Conservation (phyloP, 495 filamentous ascomycete genomes). For the Glarea lozoyensis region DNA sequence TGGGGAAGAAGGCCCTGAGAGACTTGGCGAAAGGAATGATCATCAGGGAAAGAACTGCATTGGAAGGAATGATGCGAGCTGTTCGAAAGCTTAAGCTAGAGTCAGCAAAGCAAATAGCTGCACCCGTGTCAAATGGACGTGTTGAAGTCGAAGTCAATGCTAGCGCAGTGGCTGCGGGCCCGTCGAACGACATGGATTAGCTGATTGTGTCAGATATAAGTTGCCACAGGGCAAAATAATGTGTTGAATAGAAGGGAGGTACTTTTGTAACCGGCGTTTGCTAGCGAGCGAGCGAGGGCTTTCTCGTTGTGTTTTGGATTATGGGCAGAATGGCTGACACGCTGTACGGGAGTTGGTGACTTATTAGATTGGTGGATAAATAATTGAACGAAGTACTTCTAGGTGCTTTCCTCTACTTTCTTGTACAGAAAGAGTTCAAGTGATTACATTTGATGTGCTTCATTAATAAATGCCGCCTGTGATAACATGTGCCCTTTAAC, state of each 20-base stretch:
- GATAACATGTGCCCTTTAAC: too few relatives aligned
- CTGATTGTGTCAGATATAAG: too few relatives aligned
- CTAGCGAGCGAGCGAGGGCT: slow-evolving; percentile 6
- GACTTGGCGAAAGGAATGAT: slow-evolving; percentile 71
- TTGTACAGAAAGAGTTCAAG: too few relatives aligned
- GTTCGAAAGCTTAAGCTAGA: slow-evolving; percentile 40
- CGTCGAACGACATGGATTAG: too few relatives aligned
- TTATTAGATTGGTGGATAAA: too few relatives aligned
- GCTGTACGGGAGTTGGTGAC: too few relatives aligned
- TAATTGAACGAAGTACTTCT: too few relatives aligned
- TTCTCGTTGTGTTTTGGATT: slow-evolving; percentile 14
- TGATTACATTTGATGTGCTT: too few relatives aligned
- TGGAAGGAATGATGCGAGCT: slow-evolving; percentile 75
- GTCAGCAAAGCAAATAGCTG: background rate
- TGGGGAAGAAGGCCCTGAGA: slow-evolving; percentile 64
- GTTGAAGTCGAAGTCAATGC: slow-evolving; percentile 1
- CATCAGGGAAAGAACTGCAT: slow-evolving; percentile 64
- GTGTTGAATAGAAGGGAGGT: slow-evolving; percentile 3
- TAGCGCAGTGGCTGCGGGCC: background rate
- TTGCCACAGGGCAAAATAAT: background rate
- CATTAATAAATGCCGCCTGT: too few relatives aligned
- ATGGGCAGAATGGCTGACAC: too few relatives aligned
- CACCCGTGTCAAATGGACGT: background rate
- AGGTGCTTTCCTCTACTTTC: too few relatives aligned
- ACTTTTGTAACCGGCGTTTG: background rate